Percentiles rank a stretch among this genome's conserved stretches.
Conservation (phyloP, 352 stramenopile genomes). For the Thraustotheca clavata region DNA sequence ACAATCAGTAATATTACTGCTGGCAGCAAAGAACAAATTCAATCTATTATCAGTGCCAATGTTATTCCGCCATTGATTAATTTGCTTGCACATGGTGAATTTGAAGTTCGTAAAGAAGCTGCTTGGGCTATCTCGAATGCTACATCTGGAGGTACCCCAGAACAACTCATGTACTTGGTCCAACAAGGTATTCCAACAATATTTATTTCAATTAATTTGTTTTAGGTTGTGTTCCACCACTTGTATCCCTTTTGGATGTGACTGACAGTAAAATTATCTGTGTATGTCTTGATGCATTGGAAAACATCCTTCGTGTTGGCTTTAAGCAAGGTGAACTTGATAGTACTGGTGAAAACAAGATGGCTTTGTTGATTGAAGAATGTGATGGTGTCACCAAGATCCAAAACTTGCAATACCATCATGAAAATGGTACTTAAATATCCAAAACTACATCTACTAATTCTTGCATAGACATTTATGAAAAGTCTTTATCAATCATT, state of each 20-base stretch:
- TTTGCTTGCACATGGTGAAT: conserved; percentile 49
- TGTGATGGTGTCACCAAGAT: conserved; percentile 94
- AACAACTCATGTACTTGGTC: conserved; percentile 97
- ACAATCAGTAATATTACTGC: conserved; percentile 77
- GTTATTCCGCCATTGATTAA: conserved; percentile 59
- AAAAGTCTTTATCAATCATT: conserved; percentile 93
- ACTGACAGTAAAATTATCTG: conserved; percentile 95
- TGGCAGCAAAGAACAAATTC: conserved; percentile 57
- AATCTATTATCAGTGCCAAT: conserved; percentile 69
- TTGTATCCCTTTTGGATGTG: conserved; percentile 91
- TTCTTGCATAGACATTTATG: conserved; percentile 70
- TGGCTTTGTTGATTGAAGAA: conserved; percentile 95
- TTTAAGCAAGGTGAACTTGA: conserved; percentile 79
- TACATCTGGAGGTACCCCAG: conserved; percentile 56
- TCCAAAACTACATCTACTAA: conserved; percentile 4
- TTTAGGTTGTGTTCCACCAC: conserved; percentile 91
- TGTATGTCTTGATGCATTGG: conserved; percentile 95
- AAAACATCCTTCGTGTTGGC: conserved; percentile 88
- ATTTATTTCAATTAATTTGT: neutral
- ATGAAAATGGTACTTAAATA: conserved; percentile 86
- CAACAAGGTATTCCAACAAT: conserved; percentile 60
- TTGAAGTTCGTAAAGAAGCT: conserved; percentile 79
- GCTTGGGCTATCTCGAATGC: conserved; percentile 80
- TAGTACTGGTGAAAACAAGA: conserved; percentile 87
- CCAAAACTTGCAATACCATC: conserved; percentile 96